Evolutionary conservation across 257 asterid genomes (phyloP), one percentile per base, ranked within the genome.

Genomic region (Nicotiana sylvestris): DNA sequence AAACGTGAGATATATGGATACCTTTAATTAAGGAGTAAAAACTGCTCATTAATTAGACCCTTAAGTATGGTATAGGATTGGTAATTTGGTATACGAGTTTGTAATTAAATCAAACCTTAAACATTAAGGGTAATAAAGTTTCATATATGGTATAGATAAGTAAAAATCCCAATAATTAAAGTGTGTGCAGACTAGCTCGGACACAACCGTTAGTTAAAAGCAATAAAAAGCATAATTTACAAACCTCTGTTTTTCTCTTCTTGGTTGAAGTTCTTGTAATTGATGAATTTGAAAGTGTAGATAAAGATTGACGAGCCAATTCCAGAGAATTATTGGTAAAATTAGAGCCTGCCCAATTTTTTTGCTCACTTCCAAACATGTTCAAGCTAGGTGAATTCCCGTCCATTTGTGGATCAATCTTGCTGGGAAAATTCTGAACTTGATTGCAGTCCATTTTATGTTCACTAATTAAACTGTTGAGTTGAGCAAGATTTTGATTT

Each of bases 201-300:
- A 58, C 4, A 8, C 27, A 17, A 56, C 8, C 0, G 2, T 56
- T 56, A 56, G 2, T 56, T 16, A 56, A 16, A 55, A 2, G 4
- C 2, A 16, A 16, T 29, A 32, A 29, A 70, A 4, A 72, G 18
- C 27, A 72, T 6, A 3, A 53, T 56, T 15, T 56, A 55, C 80
- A 62, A 76, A 93, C 96, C 97, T 91, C 91, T 35, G 92, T 61
- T 83, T 91, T 92, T 66, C 97, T 88, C 81, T 93, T 93, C 78
- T 85, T 87, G 25, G 76, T 49, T 8, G 87, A 58, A 5, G 10
- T 55, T 16, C 33, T 32, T 65, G 86, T 82, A 6, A 78, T 13
- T 5, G 84, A 84, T 7, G 85, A 83, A 56, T 84, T 81, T 27
- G 88, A 81, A 53, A 77, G 58, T 27, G 86, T 51, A 6, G 89